Evolutionary conservation across 108 stramenopile genomes (phyloP).

Genomic region (Hondaea fermentalgiana): DNA sequence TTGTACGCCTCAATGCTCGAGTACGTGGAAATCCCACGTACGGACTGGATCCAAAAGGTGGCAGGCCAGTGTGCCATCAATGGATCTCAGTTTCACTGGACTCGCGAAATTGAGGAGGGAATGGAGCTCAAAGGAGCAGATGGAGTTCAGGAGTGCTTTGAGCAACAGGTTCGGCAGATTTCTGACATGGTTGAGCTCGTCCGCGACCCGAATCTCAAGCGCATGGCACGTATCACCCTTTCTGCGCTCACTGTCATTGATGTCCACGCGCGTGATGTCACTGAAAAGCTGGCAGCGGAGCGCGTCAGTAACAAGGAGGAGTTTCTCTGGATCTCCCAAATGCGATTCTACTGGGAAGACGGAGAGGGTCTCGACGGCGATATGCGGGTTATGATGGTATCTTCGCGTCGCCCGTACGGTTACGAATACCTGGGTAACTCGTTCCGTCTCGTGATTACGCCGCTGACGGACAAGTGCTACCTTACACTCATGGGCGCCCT

Average conservation of each 20-base stretch:
- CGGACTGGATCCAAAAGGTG: conserved; percentile 57
- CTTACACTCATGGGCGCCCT: conserved; percentile 63
- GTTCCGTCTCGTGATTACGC: conserved; percentile 59
- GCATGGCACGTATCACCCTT: conserved; percentile 38
- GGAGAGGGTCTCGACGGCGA: conserved; percentile 34
- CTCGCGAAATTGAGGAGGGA: conserved; percentile 41
- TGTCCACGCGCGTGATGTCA: conserved; percentile 63
- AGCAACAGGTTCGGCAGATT: conserved; percentile 44
- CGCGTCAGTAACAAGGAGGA: conserved; percentile 35
- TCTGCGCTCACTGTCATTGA: conserved; percentile 60
- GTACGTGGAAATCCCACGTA: conserved; percentile 37
- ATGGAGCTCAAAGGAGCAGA: background rate
- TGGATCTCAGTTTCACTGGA: conserved; percentile 61
- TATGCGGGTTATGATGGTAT: conserved; percentile 51
- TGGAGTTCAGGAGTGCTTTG: conserved; percentile 18
- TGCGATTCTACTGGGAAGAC: conserved; percentile 59
- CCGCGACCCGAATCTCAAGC: conserved; percentile 42
- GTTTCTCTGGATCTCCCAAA: conserved; percentile 43
- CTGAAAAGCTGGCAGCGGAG: conserved; percentile 39
- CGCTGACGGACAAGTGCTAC: conserved; percentile 61
- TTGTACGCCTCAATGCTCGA: conserved; percentile 23
- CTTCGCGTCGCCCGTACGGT: conserved; percentile 50
- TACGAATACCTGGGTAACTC: conserved; percentile 64
- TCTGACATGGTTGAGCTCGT: conserved; percentile 56
- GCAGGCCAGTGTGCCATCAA: conserved; percentile 55